These are phyloP conservation scores for Paraconiothyrium sp. DNA, from an alignment of 2,329 filamentous ascomycete genomes.

Conservation along the genomic window DNA sequence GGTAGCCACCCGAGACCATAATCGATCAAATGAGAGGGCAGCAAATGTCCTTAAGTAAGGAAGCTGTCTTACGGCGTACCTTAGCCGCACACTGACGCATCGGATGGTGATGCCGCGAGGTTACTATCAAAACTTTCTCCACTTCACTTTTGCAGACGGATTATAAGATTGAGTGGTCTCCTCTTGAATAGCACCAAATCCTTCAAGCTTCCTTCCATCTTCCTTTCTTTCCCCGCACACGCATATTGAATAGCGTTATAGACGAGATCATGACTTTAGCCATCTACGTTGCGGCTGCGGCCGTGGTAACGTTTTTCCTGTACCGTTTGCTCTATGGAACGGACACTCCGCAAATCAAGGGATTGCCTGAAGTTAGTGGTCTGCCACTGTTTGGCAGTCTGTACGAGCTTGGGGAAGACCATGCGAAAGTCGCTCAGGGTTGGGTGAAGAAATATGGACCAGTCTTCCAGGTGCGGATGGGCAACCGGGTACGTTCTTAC, in stretches of 20 bases:
- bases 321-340: slow-evolving; percentile 56
- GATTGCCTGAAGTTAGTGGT: slow-evolving; percentile 58
- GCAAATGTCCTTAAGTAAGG: not conserved
- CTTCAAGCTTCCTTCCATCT: not conserved
- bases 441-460: slow-evolving; percentile 61
- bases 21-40: not conserved
- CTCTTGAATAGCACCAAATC: not conserved
- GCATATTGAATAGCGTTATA: not conserved
- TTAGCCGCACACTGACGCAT: not conserved
- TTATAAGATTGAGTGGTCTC: not conserved
- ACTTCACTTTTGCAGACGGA: not conserved
- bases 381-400: slow-evolving; percentile 59
- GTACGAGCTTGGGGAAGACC: slow-evolving; percentile 56
- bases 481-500: slow-evolving; percentile 66
- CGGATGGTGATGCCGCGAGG: not conserved
- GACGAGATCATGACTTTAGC: slow-evolving; percentile 47
- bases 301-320: slow-evolving; percentile 52
- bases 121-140: not conserved
- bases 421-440: slow-evolving; percentile 57
- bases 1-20: not conserved
- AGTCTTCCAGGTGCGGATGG: slow-evolving; percentile 65
- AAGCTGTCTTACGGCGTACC: not conserved
- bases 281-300: slow-evolving; percentile 53
- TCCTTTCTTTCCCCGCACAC: not conserved
- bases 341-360: slow-evolving; percentile 60